Evolutionary conservation across 2,329 filamentous ascomycete species (phyloP).

Genomic region (Colletotrichum tropicale): DNA sequence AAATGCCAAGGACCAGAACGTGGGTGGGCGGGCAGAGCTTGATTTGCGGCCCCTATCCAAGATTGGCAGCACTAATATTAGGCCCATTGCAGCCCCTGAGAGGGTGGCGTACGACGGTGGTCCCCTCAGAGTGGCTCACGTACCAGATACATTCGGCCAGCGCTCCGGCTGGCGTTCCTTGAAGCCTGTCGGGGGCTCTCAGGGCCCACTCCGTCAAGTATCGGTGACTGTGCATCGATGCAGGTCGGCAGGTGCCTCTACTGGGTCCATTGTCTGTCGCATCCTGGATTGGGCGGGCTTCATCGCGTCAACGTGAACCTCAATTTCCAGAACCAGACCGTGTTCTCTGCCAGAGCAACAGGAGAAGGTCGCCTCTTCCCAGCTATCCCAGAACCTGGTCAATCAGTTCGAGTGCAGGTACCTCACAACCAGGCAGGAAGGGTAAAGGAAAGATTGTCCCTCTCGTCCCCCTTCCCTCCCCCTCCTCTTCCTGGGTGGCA

Average conservation of each 20-base stretch:
- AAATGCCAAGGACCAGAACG: constrained; percentile 19
- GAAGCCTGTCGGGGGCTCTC: not conserved
- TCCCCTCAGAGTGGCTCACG: not conserved
- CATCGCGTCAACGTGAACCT: constrained; percentile 20
- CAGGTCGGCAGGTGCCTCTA: too few species aligned
- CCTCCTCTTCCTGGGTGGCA: not conserved
- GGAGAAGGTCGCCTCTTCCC: too few species aligned
- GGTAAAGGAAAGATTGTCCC: not conserved
- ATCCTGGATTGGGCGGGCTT: constrained; percentile 15
- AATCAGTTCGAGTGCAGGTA: too few species aligned
- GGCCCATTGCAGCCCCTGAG: constrained; percentile 22
- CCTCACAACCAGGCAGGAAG: not conserved
- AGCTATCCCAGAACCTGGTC: too few species aligned
- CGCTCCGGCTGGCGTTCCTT: not conserved
- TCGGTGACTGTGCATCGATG: not conserved
- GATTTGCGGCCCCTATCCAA: constrained; percentile 20
- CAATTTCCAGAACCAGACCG: constrained; percentile 17
- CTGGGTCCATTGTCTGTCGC: not conserved
- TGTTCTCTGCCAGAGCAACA: not conserved
- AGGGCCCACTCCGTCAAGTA: not conserved
- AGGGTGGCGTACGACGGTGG: constrained; percentile 10
- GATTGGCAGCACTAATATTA: constrained; percentile 20
- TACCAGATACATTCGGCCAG: constrained; percentile 9
- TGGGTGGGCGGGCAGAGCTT: constrained; percentile 16
- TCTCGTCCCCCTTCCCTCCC: too few species aligned